Evolutionary conservation across 768 basidiomycete species (phyloP), one percentile per base, ranked within the genome.

Genomic region (button mushroom (Agaricus bisporus)): DNA sequence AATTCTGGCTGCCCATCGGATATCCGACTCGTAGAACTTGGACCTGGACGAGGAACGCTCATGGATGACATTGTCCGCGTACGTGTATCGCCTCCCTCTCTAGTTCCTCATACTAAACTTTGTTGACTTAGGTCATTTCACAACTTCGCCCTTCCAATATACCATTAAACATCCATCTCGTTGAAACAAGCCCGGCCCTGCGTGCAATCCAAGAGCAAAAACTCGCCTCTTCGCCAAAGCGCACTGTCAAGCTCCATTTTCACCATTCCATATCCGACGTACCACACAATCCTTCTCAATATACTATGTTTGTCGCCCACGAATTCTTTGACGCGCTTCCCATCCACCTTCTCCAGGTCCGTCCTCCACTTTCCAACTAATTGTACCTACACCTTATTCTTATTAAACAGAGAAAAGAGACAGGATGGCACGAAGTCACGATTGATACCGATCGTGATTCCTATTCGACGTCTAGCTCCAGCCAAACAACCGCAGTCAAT

Each of bases 301-400:
- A 85, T 66, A 94, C 93, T 0, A 83, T 97, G 74, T 66, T 97
- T 20, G 71, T 98, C 14, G 97, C 97, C 0, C 95, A 99, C 67
- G 97, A 98, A 64, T 95, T 98, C 70, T 98, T 99, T 58, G 97
- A 98, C 65, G 95, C 95, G 0, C 75, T 99, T 41, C 95, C 97
- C 0, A 84, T 98, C 44, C 91, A 97, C 66, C 73, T 94, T 36
- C 71, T 98, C 36, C 84, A 95, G 75, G 94, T 92, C 58, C 10
- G 74, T 64, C 20, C 5, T 38, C 4, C 18, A 4, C 5, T 46
- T 17, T 53, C 28, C 9, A 14, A 48, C 41, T 11, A 41, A 26
- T 28, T 12, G 3, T 10, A 28, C 45, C 37, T 9, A 15, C 41
- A 18, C 14, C 18, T 14, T 14, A 8, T 29, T 52, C 7, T 46